Evolutionary conservation across 176 grass and related monocot genomes (phyloP), one percentile per base, ranked within the genome.

Genomic region (Triticum urartu): DNA sequence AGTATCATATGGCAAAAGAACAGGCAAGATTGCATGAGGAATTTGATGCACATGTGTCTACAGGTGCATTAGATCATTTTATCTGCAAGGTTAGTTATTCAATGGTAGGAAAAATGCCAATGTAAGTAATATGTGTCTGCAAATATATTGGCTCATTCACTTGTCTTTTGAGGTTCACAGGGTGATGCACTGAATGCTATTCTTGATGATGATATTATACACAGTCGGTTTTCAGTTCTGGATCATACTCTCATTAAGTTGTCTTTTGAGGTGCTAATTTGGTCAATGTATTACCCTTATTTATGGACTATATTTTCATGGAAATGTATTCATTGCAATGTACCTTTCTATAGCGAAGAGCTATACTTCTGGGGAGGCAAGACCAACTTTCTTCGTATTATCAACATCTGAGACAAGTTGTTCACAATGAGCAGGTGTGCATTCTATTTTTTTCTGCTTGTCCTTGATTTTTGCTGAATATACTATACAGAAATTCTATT

Each of bases 1-100:
- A 80, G 80, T 82, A 70, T 68, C 5, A 82, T n/a, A 56, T 7
- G 28, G 80, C 80, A 82, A 82, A 70, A 82, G 18, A 82, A 56
- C 80, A 82, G 54, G 30, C 80, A 82, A 35, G 21, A 30, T 82
- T 81, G 59, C 80, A 82, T 69, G 30, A 38, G 15, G 11, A 52
- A 1, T 82, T 82, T 70, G 80, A 82, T 56, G 11, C 10, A 30
- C 28, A 21, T 50, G 20, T 81, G 63, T 40, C 79, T 52, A 68
- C 79, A 36, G 15, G 45, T 82, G 43, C 28, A 35, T 70, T 82
- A 22, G 80, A 82, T 82, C 28, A 12, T 36, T 70, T 56, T 52
- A 22, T 82, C 65, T 47, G 64, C 11, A 33, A 70, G 45, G 47
- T 56, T 82, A 70, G 65, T 70, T 82, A 28, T 56, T 70, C 65